phyloP scores from a whole-genome alignment of 2,329 filamentous ascomycete genomes.

The Aspergillus quadrilineatus region DNA sequence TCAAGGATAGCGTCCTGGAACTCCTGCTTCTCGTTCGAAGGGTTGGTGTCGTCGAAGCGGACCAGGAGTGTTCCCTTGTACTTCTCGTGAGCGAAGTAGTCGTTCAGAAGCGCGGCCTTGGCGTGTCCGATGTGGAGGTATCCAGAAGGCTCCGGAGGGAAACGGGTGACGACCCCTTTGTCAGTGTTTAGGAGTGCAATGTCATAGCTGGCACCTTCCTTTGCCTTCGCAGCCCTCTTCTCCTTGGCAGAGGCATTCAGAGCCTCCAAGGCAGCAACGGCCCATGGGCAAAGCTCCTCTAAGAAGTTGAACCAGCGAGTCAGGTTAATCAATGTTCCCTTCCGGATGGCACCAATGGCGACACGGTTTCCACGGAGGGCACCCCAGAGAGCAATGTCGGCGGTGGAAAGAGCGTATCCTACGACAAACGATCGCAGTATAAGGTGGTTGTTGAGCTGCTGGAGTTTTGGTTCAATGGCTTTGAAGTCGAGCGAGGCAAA shows the following conservation, averaged over 20 bases:
- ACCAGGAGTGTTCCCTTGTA: slow-evolving; percentile 89
- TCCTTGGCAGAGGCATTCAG: slow-evolving; percentile 67
- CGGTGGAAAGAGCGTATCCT: slow-evolving; percentile 72
- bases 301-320: slow-evolving; percentile 85
- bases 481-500: slow-evolving; percentile 72
- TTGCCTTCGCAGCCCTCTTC: slow-evolving; percentile 67
- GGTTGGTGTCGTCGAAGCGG: slow-evolving; percentile 96
- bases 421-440: slow-evolving; percentile 82
- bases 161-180: slow-evolving; percentile 85
- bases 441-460: slow-evolving; percentile 81
- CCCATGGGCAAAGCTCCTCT: slow-evolving; percentile 76
- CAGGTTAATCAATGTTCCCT: slow-evolving; percentile 72
- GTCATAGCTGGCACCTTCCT: slow-evolving; percentile 83
- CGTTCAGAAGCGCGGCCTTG: slow-evolving; percentile 88
- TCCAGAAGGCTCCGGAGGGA: slow-evolving; percentile 92
- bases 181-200: slow-evolving; percentile 81
- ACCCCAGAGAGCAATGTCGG: slow-evolving; percentile 81
- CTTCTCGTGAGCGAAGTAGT: slow-evolving; percentile 93
- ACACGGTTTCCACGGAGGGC: slow-evolving; percentile 80
- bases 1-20: slow-evolving; percentile 92
- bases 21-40: slow-evolving; percentile 94
- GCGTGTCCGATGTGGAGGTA: slow-evolving; percentile 96
- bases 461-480: slow-evolving; percentile 70
- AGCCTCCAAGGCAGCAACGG: slow-evolving; percentile 67
- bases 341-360: slow-evolving; percentile 76